Conservation (phyloP, 2,329 filamentous ascomycete genomes). For the Ceratocystis albifundus region DNA sequence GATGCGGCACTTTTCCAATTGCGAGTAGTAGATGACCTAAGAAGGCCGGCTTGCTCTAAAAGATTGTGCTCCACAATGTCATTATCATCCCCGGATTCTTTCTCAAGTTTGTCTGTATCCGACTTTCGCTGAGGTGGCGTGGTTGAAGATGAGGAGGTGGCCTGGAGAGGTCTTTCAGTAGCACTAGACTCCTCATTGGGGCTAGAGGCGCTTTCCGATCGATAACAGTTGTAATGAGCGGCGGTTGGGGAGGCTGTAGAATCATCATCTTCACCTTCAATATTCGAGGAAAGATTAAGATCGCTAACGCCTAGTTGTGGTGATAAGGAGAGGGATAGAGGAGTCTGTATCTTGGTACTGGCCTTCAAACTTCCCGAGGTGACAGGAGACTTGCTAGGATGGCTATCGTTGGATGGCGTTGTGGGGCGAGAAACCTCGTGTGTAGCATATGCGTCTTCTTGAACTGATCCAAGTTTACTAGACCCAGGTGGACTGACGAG, state of each 20-base stretch:
- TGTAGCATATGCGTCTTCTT: slow-evolving; percentile 9
- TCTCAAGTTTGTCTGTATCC: slow-evolving; percentile 33
- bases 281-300: background rate
- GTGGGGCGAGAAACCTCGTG: slow-evolving; percentile 17
- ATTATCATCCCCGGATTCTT: slow-evolving; percentile 34
- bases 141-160: background rate
- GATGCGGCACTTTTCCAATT: slow-evolving; percentile 19
- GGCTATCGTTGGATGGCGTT: slow-evolving; percentile 10
- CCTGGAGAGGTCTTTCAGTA: slow-evolving; percentile 29
- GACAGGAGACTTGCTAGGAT: background rate
- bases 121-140: slow-evolving; percentile 2
- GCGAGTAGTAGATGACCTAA: slow-evolving; percentile 28
- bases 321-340: slow-evolving; percentile 13
- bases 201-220: slow-evolving; percentile 9
- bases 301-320: background rate
- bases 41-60: slow-evolving; percentile 54
- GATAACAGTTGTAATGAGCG: background rate
- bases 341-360: slow-evolving; percentile 1
- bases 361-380: background rate
- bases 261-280: slow-evolving; percentile 18
- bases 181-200: slow-evolving; percentile 13
- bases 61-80: slow-evolving; percentile 59
- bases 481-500: background rate
- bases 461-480: slow-evolving; percentile 12
- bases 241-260: background rate